Evolutionary conservation across 495 filamentous ascomycete genomes (phyloP), one percentile per base, ranked within the genome.

Genomic region (Hypoxylon rickii): DNA sequence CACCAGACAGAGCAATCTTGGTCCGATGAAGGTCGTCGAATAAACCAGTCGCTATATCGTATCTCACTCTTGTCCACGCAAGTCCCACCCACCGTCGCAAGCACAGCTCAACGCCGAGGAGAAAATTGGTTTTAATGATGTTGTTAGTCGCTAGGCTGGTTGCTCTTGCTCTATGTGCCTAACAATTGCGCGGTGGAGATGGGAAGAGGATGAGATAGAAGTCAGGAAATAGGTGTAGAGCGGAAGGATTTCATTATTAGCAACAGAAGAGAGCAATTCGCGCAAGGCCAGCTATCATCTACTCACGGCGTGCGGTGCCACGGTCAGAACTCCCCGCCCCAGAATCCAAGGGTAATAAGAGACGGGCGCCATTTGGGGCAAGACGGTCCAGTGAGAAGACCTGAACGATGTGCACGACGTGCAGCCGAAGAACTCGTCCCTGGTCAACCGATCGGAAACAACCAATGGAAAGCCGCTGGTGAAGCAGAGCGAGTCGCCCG

Each of bases 381-480:
- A 34, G 46, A 29, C 50, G 45, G 63, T 26, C 66, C 66, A 68
- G 55, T 68, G 50, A 64, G 56, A 47, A 61, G 42, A 53, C 55
- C 63, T 43, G 46, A 46, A 59, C 34, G 53, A 56, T 63, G 66
- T 66, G 66, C 66, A 66, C 63, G 44, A 61, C 53, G 63, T 61
- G 63, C 66, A 58, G 56, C 51, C 52, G 37, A 46, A 44, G 32
- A 53, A 20, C 32, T 15, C 29, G 34, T 38, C 48, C 59, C 59
- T 18, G 40, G 58, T 49, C 51, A 24, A 41, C 15, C 58, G 52
- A 62, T 55, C 61, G 51, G 34, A 6, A 2, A 44, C 11, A 16
- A 51, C 66, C 66, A 68, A 68, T 68, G 45, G 40, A 55, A 53
- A 33, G 51, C 33, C n/a, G n/a, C 12, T 32, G 3, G 10, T 46